These are phyloP conservation scores for Geotrichum histeridarum DNA, from an alignment of 1,139 yeast genomes.

Conservation along the genomic window DNA sequence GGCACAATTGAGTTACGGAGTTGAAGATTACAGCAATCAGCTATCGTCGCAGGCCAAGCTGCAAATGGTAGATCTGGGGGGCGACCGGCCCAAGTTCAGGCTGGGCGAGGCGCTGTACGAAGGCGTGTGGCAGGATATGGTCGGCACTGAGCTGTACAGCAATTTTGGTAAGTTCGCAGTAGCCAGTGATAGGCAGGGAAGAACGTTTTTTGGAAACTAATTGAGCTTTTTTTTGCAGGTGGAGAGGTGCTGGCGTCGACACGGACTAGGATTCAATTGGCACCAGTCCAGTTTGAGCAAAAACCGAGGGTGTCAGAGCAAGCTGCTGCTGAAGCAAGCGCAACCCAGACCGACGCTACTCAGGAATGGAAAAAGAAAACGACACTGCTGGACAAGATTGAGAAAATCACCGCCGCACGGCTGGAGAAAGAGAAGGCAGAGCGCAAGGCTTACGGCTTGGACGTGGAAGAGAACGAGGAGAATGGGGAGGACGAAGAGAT, in stretches of 20 bases:
- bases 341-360: background rate
- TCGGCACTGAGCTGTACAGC: slow-evolving; percentile 71
- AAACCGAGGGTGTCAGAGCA: slow-evolving; percentile 20
- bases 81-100: slow-evolving; percentile 49
- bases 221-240: slow-evolving; percentile 17
- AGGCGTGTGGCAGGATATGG: slow-evolving; percentile 71
- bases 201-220: slow-evolving; percentile 2
- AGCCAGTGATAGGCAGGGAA: background rate
- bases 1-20: slow-evolving; percentile 22
- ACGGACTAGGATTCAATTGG: slow-evolving; percentile 27
- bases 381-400: slow-evolving; percentile 28
- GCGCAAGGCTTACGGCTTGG: background rate
- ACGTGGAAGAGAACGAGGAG: slow-evolving; percentile 1
- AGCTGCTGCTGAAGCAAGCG: background rate
- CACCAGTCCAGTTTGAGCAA: slow-evolving; percentile 25
- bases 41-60: slow-evolving; percentile 36
- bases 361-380: slow-evolving; percentile 12
- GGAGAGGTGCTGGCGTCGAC: slow-evolving; percentile 30
- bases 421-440: slow-evolving; percentile 9
- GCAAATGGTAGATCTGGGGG: slow-evolving; percentile 51
- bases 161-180: slow-evolving; percentile 18
- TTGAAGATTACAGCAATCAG: slow-evolving; percentile 18
- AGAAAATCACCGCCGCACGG: slow-evolving; percentile 22
- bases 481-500: slow-evolving; percentile 5
- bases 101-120: slow-evolving; percentile 56